Percentiles rank a stretch among this genome's conserved stretches.
phyloP scores from a whole-genome alignment of 1,284 basidiomycete species.

The Chiua sp. region DNA sequence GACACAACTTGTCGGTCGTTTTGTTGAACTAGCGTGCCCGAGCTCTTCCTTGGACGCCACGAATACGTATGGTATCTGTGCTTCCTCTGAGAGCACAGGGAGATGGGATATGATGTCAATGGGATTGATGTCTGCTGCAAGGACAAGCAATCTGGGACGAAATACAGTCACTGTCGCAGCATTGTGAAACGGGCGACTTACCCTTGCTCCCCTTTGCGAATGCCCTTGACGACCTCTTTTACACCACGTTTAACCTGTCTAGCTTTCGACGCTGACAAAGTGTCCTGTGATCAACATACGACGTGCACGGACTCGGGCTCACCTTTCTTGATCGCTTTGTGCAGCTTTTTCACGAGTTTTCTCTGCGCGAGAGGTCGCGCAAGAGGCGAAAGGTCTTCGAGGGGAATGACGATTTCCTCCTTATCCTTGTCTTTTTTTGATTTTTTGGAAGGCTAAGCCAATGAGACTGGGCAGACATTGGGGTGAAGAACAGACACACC shows the following conservation, averaged over 20 bases:
- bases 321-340: conserved; percentile 95
- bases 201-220: conserved; percentile 96
- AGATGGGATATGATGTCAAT: conserved; percentile 99
- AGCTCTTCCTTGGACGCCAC: conserved; percentile 93
- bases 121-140: conserved; percentile 97
- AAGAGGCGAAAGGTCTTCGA: conserved; percentile 88
- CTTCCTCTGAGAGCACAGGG: conserved; percentile 94
- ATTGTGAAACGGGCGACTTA: conserved; percentile 42
- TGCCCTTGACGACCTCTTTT: conserved; percentile 96
- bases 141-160: conserved; percentile 75
- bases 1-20: conserved; percentile 97
- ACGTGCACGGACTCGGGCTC: conserved; percentile 22
- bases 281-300: conserved; percentile 8
- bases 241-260: conserved; percentile 95
- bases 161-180: conserved; percentile 5
- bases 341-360: conserved; percentile 91
- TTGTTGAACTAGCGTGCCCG: conserved; percentile 94
- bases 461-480: conserved; percentile 11
- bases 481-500: conserved; percentile 36
- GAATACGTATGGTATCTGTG: conserved; percentile 92
- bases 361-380: conserved; percentile 90
- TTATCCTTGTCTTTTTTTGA: conserved; percentile 56
- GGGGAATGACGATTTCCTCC: conserved; percentile 70
- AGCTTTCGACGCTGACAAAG: conserved; percentile 78
- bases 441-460: conserved; percentile 55